Percentiles rank a stretch among this genome's conserved stretches.
phyloP scores from a whole-genome alignment of 805 yeast species.

The Dipodascopsis uninucleata region DNA sequence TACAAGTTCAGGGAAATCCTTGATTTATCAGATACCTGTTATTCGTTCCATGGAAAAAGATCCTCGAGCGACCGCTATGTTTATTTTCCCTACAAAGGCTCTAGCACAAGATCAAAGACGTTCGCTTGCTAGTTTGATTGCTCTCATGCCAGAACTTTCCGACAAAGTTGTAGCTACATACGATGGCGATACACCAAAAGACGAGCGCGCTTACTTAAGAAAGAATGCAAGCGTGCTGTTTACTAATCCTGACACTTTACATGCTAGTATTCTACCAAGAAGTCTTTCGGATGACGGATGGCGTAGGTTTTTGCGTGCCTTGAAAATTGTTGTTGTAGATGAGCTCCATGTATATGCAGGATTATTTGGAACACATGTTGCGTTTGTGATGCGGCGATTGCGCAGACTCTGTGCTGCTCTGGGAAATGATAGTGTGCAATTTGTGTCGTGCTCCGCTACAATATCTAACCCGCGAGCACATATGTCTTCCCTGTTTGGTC shows the following conservation, averaged over 20 bases:
- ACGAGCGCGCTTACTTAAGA: conserved; percentile 52
- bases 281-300: conserved; percentile 55
- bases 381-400: conserved; percentile 75
- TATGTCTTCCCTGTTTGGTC: conserved; percentile 71
- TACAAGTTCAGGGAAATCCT: conserved; percentile 93
- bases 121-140: conserved; percentile 59
- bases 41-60: conserved; percentile 46
- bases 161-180: conserved; percentile 60
- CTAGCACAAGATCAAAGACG: conserved; percentile 94
- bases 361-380: conserved; percentile 88
- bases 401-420: conserved; percentile 56
- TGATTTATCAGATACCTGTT: conserved; percentile 87
- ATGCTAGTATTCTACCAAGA: conserved; percentile 75
- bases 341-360: conserved; percentile 83
- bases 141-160: conserved; percentile 45
- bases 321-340: conserved; percentile 74
- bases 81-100: conserved; percentile 95
- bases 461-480: conserved; percentile 68
- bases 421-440: conserved; percentile 55
- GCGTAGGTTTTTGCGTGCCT: conserved; percentile 60
- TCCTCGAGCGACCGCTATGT: conserved; percentile 62
- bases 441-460: conserved; percentile 93
- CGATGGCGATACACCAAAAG: conserved; percentile 86
- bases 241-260: conserved; percentile 89
- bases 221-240: conserved; percentile 72